Evolutionary conservation across 1,139 yeast genomes (phyloP).

Genomic region (Sugiyamaella castrensis): DNA sequence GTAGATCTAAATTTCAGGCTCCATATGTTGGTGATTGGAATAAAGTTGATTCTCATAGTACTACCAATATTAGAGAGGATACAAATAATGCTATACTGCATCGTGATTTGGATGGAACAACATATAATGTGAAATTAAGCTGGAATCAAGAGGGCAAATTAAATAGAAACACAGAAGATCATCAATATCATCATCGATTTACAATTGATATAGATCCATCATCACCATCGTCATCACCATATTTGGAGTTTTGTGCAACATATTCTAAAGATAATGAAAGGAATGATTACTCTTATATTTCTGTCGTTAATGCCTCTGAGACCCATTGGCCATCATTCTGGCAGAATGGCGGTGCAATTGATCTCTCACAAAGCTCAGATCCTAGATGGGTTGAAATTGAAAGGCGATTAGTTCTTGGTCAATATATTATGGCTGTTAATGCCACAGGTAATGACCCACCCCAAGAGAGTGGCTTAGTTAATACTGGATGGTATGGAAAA

Average conservation of each 20-base stretch:
- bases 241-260: conserved; percentile 1
- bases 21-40: conserved; percentile 17
- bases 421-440: conserved; percentile 15
- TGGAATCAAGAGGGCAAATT: conserved; percentile 4
- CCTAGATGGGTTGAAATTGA: conserved; percentile 16
- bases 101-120: conserved; percentile 5
- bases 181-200: background rate
- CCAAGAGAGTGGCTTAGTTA: conserved; percentile 17
- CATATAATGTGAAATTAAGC: conserved; percentile 1
- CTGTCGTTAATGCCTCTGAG: background rate
- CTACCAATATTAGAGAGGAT: background rate
- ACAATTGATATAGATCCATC: background rate
- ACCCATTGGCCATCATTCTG: conserved; percentile 15
- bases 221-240: background rate
- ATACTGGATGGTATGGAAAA: conserved; percentile 18
- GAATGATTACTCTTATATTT: background rate
- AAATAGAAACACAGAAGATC: background rate
- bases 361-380: conserved; percentile 13
- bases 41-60: conserved; percentile 7
- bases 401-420: conserved; percentile 13
- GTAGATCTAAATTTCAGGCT: conserved; percentile 14
- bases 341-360: conserved; percentile 14
- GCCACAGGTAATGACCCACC: conserved; percentile 16
- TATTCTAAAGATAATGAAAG: background rate
- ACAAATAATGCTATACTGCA: background rate